Base-by-base conservation (phyloP, 129 eudicot species). In the Artemisia annua region DNA sequence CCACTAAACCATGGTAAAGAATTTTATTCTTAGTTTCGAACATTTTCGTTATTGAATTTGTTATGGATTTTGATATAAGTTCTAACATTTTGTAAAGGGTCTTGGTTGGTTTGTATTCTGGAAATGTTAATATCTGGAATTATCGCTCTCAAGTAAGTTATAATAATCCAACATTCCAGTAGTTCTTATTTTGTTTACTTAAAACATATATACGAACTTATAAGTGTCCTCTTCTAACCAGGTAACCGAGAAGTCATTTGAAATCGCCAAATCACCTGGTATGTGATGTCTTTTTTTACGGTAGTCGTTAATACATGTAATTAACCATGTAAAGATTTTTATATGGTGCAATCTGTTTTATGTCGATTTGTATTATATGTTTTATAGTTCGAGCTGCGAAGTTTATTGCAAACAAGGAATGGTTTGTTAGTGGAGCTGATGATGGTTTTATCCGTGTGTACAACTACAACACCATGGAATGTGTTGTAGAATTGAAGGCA, bases 91-190 rank as follows among this genome's bases (percentile, higher is more conserved):
- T 53, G 7, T 71, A 55, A 53, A 89, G 96, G 97, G 83, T 81
- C 43, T 81, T 90, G 73, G 67, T 90, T 57, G 90, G 97, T 84
- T 70, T 86, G 75, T 88, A 90, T 64, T 85, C 93, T 0, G 97
- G 96, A 13, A 83, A 85, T 48, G 85, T 94, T 65, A 70, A 80
- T 58, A 90, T 94, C 17, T 94, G 96, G 98, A 87, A 90, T 61
- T 82, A 86, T 70, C 89, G 73, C 80, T 75, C 92, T 61, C 96
- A 90, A 90, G 98, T 94, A 78, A 78, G 82, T 35, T 48, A 4
- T 14, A 28, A 3, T 14, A 28, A 63, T 53, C 59, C 7, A 35
- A 28, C 62, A 35, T 68, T 51, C 9, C 3, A 7, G 10, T 16
- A 39, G 30, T 24, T 9, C 0, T 35, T 44, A 3, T 1, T 63